phyloP scores from a whole-genome alignment of 1,284 basidiomycete genomes.

The Termitomyces sp. region DNA sequence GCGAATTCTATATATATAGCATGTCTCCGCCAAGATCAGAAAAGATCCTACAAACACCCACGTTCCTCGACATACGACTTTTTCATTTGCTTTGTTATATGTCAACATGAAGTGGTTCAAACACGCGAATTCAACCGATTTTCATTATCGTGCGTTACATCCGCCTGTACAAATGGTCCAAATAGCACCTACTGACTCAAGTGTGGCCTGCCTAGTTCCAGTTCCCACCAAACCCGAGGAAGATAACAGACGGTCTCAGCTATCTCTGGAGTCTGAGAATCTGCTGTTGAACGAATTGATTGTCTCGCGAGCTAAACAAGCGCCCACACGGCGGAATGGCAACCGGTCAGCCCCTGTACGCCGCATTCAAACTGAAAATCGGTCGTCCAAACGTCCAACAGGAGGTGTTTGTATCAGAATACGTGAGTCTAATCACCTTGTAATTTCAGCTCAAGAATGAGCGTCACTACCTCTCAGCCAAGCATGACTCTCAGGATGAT shows the following conservation, averaged over 20 bases:
- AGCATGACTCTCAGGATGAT: background rate
- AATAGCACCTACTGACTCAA: background rate
- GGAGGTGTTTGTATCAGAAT: background rate
- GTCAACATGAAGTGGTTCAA: conserved; percentile 8
- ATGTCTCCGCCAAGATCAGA: background rate
- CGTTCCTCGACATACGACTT: background rate
- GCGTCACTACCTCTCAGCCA: background rate
- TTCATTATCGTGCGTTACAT: background rate
- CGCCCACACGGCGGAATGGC: background rate
- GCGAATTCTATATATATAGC: background rate
- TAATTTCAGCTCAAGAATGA: background rate
- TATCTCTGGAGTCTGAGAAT: background rate
- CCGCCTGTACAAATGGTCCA: background rate
- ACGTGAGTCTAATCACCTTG: background rate
- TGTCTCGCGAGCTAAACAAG: background rate
- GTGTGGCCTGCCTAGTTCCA: background rate
- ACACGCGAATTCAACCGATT: background rate
- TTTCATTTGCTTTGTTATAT: background rate
- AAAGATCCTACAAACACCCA: background rate
- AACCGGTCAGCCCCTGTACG: background rate
- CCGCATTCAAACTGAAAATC: background rate
- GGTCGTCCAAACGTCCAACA: background rate
- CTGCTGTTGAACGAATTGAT: background rate
- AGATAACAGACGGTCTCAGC: background rate
- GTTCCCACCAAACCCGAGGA: background rate